phyloP scores from a whole-genome alignment of 1,284 basidiomycete species.

The Heterobasidion occidentale region DNA sequence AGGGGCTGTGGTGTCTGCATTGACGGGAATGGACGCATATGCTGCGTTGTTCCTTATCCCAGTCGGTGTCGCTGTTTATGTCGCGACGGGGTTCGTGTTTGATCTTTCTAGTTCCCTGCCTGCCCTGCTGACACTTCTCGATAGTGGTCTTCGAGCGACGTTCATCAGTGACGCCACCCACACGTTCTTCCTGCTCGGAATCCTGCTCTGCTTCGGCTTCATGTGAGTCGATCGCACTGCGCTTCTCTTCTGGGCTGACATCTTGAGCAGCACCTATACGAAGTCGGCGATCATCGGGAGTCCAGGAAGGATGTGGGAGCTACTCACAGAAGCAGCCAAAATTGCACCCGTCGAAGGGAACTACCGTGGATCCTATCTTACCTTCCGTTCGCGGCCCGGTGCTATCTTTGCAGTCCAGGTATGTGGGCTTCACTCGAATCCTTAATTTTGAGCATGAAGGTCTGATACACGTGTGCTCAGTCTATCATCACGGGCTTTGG shows the following conservation, averaged over 20 bases:
- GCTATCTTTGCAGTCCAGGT: conserved; percentile 35
- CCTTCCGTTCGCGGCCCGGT: conserved; percentile 50
- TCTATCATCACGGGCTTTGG: conserved; percentile 38
- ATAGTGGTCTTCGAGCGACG: conserved; percentile 18
- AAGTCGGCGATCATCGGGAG: conserved; percentile 56
- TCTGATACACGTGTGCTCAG: conserved; percentile 22
- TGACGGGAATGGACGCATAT: conserved; percentile 60
- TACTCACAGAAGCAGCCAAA: conserved; percentile 42
- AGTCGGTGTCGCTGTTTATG: conserved; percentile 35
- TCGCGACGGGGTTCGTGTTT: conserved; percentile 44
- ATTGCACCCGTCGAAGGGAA: conserved; percentile 54
- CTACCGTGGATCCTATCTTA: conserved; percentile 62
- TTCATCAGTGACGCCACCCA: conserved; percentile 28
- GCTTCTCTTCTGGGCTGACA: not conserved
- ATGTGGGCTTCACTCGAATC: not conserved
- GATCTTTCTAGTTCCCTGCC: conserved; percentile 45
- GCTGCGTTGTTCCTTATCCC: conserved; percentile 71
- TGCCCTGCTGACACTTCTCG: conserved; percentile 21
- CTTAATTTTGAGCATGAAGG: conserved; percentile 8
- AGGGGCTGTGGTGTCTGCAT: conserved; percentile 66
- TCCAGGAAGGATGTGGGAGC: conserved; percentile 46
- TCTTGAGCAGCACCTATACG: conserved; percentile 30
- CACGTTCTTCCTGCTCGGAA: conserved; percentile 34
- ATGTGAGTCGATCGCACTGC: conserved; percentile 15
- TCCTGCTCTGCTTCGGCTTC: conserved; percentile 43